These are phyloP conservation scores for Hyphodiscus hymeniophilus DNA, from an alignment of 495 filamentous ascomycete species.

Conservation along the genomic window DNA sequence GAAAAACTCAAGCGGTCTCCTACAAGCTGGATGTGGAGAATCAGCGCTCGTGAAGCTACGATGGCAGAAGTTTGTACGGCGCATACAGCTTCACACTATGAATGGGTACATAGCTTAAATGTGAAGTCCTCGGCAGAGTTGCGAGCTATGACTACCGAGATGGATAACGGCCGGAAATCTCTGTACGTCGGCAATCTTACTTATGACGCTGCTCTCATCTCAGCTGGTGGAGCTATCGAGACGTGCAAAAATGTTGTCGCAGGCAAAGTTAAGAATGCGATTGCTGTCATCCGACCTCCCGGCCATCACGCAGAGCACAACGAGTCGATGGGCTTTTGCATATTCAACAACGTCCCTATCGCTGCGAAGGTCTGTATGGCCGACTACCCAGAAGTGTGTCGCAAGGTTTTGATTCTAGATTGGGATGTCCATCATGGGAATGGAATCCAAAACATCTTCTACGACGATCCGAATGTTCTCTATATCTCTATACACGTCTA, in stretches of 20 bases:
- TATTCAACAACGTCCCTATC: conserved; percentile 95
- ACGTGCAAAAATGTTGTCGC: conserved; percentile 77
- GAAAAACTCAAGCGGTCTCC: conserved; percentile 34
- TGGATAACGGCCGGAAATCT: conserved; percentile 66
- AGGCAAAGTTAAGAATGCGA: conserved; percentile 80
- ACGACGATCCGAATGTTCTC: conserved; percentile 86
- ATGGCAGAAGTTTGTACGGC: conserved; percentile 68
- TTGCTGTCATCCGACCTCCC: conserved; percentile 89
- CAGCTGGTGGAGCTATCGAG: conserved; percentile 93
- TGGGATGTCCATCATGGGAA: conserved; percentile 91
- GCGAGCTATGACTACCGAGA: conserved; percentile 39
- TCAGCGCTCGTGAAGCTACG: conserved; percentile 65
- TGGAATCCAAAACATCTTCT: conserved; percentile 94
- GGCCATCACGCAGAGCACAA: conserved; percentile 90
- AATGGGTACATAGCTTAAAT: conserved; percentile 61
- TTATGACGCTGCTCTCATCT: conserved; percentile 69
- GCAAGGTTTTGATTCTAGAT: conserved; percentile 87
- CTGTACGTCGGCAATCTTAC: conserved; percentile 84
- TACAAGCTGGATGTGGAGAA: conserved; percentile 62
- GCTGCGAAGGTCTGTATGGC: conserved; percentile 75
- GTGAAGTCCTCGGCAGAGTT: conserved; percentile 49
- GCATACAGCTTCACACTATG: conserved; percentile 65
- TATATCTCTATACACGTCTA: conserved; percentile 97
- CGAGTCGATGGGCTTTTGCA: conserved; percentile 83
- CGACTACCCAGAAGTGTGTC: conserved; percentile 65